Base-by-base conservation (phyloP, 257 asterid genomes). In the Catharanthus roseus region DNA sequence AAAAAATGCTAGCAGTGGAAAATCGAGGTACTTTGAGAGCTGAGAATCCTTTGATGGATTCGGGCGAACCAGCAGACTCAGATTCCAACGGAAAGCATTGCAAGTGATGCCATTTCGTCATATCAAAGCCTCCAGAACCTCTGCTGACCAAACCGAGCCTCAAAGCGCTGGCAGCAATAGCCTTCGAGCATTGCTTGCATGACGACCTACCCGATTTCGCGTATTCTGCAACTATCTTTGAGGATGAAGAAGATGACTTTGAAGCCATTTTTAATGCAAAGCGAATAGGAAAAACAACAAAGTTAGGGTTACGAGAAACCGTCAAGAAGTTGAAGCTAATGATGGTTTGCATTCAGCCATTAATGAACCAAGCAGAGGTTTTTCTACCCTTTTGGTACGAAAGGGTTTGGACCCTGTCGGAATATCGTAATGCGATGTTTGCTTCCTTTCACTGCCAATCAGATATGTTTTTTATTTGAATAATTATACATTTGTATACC, bases 71-170 rank as follows among this genome's bases (percentile, higher is more conserved):
- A 73, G 78, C 62, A 2, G 86, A 72, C 31, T 53, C 76, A 56
- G 90, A 76, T 64, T 31, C 65, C 50, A 85, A 58, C 0, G 96
- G 88, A 62, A 88, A 86, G 82, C 97, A 95, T 41, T 75, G 74
- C 78, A 86, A 80, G 81, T 95, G 99, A 69, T 95, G 97, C 97
- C 99, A 91, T 70, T 95, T 91, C 41, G 97, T 88, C 86, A 76
- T 79, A 73, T 87, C 96, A 70, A 84, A 91, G 7, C 99, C 97
- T 74, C 95, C 83, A 23, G 95, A 85, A 71, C 86, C 97, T 78
- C 86, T 90, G 49, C 84, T 85, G 67, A 85, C 87, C 50, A 85
- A 57, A 55, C 97, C 99, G 75, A 95, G 70, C 77, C 99, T 82
- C 78, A 85, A 74, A 10, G 87, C 49, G 82, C 86, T 81, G 31